phyloP scores from a whole-genome alignment of 495 filamentous ascomycete genomes.

The Sabuloglossum arenarium region DNA sequence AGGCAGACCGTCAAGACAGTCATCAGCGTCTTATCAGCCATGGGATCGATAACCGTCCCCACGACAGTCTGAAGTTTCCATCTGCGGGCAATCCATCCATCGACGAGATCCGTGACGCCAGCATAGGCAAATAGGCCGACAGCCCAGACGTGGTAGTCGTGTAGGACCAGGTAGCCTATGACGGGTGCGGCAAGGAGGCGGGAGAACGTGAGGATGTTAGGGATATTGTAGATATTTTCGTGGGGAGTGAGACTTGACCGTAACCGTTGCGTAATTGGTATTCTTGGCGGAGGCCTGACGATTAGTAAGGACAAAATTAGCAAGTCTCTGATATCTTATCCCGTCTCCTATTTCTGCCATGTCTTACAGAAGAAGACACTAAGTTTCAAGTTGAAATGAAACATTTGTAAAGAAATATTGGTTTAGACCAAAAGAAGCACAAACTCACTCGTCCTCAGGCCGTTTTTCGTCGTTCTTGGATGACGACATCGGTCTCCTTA shows the following conservation, averaged over 20 bases:
- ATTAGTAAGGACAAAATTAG: background rate
- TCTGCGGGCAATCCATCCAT: constrained; percentile 76
- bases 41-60: constrained; percentile 88
- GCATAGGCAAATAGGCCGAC: constrained; percentile 80
- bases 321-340: background rate
- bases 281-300: background rate
- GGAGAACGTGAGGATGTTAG: constrained; percentile 78
- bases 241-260: constrained; percentile 36
- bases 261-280: constrained; percentile 16
- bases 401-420: background rate
- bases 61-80: constrained; percentile 86
- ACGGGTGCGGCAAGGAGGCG: constrained; percentile 66
- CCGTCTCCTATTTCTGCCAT: no score
- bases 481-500: background rate
- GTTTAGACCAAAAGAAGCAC: background rate
- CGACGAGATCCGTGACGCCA: constrained; percentile 73
- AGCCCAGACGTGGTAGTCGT: constrained; percentile 56
- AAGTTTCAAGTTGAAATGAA: no score
- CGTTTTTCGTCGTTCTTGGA: background rate
- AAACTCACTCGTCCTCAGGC: constrained; percentile 4
- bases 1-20: constrained; percentile 69
- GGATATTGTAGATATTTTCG: constrained; percentile 92
- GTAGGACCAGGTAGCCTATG: constrained; percentile 75
- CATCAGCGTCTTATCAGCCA: constrained; percentile 94
- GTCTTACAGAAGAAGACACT: no score